Evolutionary conservation across 805 yeast species (phyloP), one percentile per base, ranked within the genome.

Genomic region (Zygosaccharomyces bailii): DNA sequence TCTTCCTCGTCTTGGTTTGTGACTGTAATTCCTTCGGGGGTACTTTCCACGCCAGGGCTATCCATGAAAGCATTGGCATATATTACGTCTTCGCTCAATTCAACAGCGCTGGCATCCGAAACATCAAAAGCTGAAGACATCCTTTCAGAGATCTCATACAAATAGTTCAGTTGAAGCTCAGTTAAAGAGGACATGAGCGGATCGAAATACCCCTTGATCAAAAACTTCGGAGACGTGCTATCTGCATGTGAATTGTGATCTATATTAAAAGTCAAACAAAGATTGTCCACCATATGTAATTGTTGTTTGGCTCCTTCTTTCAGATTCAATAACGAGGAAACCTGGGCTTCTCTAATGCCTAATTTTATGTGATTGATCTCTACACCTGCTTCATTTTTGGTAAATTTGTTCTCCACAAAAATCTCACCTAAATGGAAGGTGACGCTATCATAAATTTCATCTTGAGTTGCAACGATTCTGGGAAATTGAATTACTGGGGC

Each of bases 401-500:
- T 57, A 59, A 86, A 89, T 8, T 63, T 63, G 61, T 90, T 93
- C 3, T 72, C 67, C 13, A 89, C 78, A 52, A 75, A 82, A 7
- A 93, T 67, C 58, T 91, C 96, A 51, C 99, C 99, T 40, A 90
- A 71, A 54, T 86, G 79, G 13, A 84, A 78, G 0, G 84, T 80
- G 25, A 91, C 60, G 14, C 75, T 67, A 56, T 91, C 91, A 55
- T 75, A 79, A 2, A 66, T 54, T 24, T 67, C 67, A 2, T 55
- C 59, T 1, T 63, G 59, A 4, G 69, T 70, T 34, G 73, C 75
- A 3, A 73, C 68, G 0, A 76, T 50, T 42, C 73, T 73, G 0
- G 98, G 96, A 56, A 89, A 88, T 2, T 84, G 79, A 29, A 93
- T 70, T 7, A 84, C 84, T 0, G 99, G 99, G 1, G 97, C 87